Base-by-base conservation (phyloP, 2,329 filamentous ascomycete genomes). In the Metarhizium robertsii region DNA sequence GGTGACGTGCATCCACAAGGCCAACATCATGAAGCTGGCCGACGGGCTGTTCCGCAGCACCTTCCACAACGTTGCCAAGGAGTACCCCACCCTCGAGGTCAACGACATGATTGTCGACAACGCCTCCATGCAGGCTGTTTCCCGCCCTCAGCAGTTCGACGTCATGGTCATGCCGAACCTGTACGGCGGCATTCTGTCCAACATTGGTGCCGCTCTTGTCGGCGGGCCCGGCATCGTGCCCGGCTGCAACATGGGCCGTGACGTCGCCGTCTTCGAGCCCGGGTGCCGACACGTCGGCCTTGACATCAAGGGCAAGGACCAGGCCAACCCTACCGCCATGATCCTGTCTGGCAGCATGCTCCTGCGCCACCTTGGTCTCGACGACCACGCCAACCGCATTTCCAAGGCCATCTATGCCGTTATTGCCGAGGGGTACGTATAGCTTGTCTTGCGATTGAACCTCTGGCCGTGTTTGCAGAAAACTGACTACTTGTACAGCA, bases 101-200 rank as follows among this genome's bases (percentile, higher is more conserved):
- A 95, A 95, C 80, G 94, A 99, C 79, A 96, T 99, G 92, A 99
- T 99, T 74, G 94, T 99, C 75, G 94, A 99, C 79, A 99, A 99
- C 76, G 94, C 94, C 69, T 95, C 90, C 69, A 99, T 99, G 94
- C 94, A 99, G 81, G 95, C 91, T 71, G 94, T 99, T 65, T 92
- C 90, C 64, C 83, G 85, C 64, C 94, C 94, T 60, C 94, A 97
- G 79, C 94, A 99, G 77, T 99, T 99, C 72, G 94, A 99, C 73
- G 94, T 99, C 67, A 90, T 99, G 87, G 94, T 99, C 74, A 97
- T 97, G 92, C 94, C 94, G 69, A 99, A 99, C 81, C 79, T 97
- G 70, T 97, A 97, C 83, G 92, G 92, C 75, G 92, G 92, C 72
- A 99, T 99, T 68, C 81, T 99, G 63, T 97, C 94, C 79, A 99